Conservation (phyloP, 2,329 filamentous ascomycete genomes). For the Exophiala calicioides region DNA sequence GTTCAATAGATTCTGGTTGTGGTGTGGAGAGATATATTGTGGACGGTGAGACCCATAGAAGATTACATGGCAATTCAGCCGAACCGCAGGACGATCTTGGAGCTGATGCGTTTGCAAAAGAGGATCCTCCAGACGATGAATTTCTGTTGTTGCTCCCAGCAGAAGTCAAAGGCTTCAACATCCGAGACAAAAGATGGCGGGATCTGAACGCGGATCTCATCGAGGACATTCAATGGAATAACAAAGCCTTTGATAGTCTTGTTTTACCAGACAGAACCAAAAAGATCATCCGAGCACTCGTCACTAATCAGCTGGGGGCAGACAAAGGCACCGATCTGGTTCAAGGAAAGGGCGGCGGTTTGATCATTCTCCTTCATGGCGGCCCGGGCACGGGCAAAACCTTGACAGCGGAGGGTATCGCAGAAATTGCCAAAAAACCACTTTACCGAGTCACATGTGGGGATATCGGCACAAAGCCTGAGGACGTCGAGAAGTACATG, state of each 20-base stretch:
- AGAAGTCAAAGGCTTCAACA: constrained; percentile 12
- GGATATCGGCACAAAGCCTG: constrained; percentile 41
- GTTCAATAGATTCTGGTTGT: neutral
- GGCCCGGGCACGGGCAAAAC: constrained; percentile 45
- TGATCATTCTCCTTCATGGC: constrained; percentile 42
- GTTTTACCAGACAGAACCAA: constrained; percentile 34
- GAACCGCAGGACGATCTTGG: constrained; percentile 5
- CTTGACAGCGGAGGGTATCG: constrained; percentile 43
- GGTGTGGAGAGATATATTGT: constrained; percentile 16
- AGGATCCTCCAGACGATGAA: constrained; percentile 9
- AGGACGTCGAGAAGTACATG: constrained; percentile 41
- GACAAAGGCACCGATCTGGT: constrained; percentile 39
- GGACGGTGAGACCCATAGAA: constrained; percentile 12
- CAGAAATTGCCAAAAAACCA: constrained; percentile 42
- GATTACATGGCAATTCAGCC: constrained; percentile 1
- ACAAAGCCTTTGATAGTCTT: constrained; percentile 13
- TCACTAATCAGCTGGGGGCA: constrained; percentile 28
- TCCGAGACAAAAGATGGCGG: constrained; percentile 16
- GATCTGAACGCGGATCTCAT: constrained; percentile 15
- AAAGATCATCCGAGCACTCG: constrained; percentile 37
- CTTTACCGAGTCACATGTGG: constrained; percentile 45
- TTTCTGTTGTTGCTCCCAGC: constrained; percentile 12
- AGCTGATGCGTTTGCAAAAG: constrained; percentile 8
- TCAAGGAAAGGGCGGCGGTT: constrained; percentile 39
- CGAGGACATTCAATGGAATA: constrained; percentile 15